Evolutionary conservation across 2,329 filamentous ascomycete genomes (phyloP).

Genomic region (Davidsoniella neocaledoniae): DNA sequence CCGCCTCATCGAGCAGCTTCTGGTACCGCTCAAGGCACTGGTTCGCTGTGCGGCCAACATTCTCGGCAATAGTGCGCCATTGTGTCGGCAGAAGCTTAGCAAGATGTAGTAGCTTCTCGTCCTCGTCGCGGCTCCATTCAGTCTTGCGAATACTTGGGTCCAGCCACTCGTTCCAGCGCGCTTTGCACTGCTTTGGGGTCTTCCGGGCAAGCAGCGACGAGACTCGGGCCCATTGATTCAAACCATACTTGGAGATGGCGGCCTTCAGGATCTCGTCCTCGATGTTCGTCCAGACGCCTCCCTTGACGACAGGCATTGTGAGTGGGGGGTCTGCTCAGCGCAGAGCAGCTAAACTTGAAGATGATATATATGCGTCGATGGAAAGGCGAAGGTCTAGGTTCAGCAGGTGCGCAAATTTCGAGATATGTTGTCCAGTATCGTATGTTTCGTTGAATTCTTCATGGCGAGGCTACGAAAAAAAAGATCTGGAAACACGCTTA

Average conservation of each 20-base stretch:
- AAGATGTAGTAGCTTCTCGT: slow-evolving; percentile 89
- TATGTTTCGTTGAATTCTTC: no score
- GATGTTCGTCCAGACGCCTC: slow-evolving; percentile 60
- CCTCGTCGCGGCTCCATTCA: slow-evolving; percentile 97
- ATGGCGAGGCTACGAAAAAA: slow-evolving; percentile 5
- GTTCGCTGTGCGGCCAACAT: slow-evolving; percentile 89
- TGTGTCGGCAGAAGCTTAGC: slow-evolving; percentile 98
- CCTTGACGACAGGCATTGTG: slow-evolving; percentile 54
- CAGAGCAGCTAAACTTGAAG: no score
- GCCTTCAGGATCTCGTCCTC: slow-evolving; percentile 97
- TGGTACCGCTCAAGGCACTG: slow-evolving; percentile 96
- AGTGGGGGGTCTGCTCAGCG: not conserved
- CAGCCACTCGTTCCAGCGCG: slow-evolving; percentile 95
- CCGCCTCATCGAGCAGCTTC: slow-evolving; percentile 87
- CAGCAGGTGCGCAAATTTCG: not conserved
- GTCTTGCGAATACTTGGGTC: slow-evolving; percentile 97
- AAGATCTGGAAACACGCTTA: slow-evolving; percentile 2
- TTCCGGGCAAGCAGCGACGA: slow-evolving; percentile 94
- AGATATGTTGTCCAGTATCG: not conserved
- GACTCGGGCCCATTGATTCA: slow-evolving; percentile 97
- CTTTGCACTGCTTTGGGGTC: slow-evolving; percentile 98
- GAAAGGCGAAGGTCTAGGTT: not conserved
- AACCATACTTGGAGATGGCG: slow-evolving; percentile 81
- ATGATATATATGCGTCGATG: not conserved
- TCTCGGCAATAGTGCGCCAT: slow-evolving; percentile 95